Evolutionary conservation across 768 basidiomycete genomes (phyloP).

Genomic region (Pleurotus djamor): DNA sequence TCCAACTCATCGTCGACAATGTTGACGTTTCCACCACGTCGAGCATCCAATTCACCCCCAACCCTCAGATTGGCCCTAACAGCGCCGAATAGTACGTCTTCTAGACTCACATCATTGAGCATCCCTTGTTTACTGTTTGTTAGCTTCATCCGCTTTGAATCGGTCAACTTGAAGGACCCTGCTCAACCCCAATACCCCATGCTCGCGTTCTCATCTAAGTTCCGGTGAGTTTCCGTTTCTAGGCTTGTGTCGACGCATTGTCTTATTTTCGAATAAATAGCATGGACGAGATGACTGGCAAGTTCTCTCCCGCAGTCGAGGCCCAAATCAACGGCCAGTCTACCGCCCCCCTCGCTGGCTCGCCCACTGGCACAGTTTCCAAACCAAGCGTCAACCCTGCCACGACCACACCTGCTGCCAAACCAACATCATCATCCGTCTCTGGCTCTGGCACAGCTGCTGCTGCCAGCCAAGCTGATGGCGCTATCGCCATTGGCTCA

Average conservation of each 20-base stretch:
- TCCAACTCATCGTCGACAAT: conserved; percentile 48
- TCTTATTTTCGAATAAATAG: conserved; percentile 27
- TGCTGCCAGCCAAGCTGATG: conserved; percentile 2
- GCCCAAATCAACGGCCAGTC: conserved; percentile 61
- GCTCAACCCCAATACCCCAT: conserved; percentile 50
- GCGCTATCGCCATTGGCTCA: conserved; percentile 3
- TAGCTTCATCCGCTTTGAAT: conserved; percentile 81
- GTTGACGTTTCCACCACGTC: conserved; percentile 50
- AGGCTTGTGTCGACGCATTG: background rate
- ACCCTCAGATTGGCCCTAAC: conserved; percentile 53
- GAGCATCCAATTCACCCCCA: conserved; percentile 49
- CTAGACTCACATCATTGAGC: no score
- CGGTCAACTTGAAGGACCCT: conserved; percentile 50
- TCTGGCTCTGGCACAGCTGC: background rate
- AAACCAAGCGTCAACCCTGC: conserved; percentile 16
- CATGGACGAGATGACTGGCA: conserved; percentile 67
- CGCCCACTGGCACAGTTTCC: conserved; percentile 20
- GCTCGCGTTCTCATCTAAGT: conserved; percentile 77
- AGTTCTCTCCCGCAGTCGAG: conserved; percentile 54
- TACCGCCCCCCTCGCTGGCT: conserved; percentile 51
- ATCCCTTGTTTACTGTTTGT: conserved; percentile 3
- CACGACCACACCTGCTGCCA: conserved; percentile 14
- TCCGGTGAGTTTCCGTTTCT: conserved; percentile 48
- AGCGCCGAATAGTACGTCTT: conserved; percentile 49
- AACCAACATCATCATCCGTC: background rate